Evolutionary conservation across 106 monocot species (phyloP).

Genomic region (Dioscorea alata): DNA sequence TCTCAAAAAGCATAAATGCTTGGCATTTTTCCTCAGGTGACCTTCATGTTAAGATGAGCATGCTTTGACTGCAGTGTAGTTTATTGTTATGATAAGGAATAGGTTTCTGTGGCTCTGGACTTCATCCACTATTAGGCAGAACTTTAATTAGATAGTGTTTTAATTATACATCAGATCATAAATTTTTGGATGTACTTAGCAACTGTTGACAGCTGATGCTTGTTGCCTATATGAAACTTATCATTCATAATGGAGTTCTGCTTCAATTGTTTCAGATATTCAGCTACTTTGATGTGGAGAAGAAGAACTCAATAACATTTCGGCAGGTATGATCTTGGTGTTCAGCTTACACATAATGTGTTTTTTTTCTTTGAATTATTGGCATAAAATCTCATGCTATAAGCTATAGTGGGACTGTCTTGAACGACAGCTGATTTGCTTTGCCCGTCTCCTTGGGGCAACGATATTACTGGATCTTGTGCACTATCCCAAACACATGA

Average conservation of each 20-base stretch:
- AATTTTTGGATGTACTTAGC: background rate
- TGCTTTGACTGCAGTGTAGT: too few species aligned
- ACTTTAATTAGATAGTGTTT: background rate
- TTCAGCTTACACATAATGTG: background rate
- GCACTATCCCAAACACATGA: background rate
- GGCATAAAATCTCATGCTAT: background rate
- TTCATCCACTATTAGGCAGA: background rate
- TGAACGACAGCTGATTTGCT: background rate
- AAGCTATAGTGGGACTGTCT: background rate
- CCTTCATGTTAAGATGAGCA: too few species aligned
- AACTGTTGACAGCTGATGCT: background rate
- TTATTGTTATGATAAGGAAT: background rate
- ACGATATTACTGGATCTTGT: background rate
- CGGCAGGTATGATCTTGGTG: conserved; percentile 50
- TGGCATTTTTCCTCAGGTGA: too few species aligned
- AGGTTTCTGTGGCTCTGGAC: background rate
- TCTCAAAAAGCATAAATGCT: too few species aligned
- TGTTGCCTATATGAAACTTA: background rate
- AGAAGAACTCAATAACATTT: conserved; percentile 74
- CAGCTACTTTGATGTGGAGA: conserved; percentile 68
- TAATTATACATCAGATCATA: background rate
- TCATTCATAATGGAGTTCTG: background rate
- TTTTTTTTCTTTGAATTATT: background rate
- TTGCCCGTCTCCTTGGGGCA: background rate
- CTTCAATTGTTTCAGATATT: conserved; percentile 55